Base-by-base conservation (phyloP, 371 early-diverging fungal species). In the Syncephalastrum contaminatum region DNA sequence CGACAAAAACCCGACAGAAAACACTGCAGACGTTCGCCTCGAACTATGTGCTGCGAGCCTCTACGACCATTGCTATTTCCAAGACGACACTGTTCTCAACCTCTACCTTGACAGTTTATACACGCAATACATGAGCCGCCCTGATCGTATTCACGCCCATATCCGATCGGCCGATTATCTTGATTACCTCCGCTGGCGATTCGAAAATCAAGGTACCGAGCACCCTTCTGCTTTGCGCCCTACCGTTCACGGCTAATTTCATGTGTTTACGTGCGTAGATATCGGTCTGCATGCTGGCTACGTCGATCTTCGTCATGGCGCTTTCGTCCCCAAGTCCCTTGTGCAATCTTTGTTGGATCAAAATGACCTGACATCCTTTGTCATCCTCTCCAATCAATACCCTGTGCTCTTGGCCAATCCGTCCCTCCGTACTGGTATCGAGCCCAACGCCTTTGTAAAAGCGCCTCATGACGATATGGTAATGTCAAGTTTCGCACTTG, bases 21-120 rank as follows among this genome's bases (percentile, higher is more conserved):
- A 51, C 42, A 72, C 75, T 48, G 73, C 73, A 51, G 65, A 63
- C 19, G 53, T 69, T 13, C 64, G 69, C 36, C 24, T 62, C 5
- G 56, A 43, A n/a, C 43, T 48, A 6, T 85, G 86, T 56, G 71
- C 79, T 5, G 53, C 72, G 30, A 81, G 82, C 6, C 67, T 63
- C 16, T 76, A 74, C 44, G 61, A 72, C 43, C 62, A 73, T 58
- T 86, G 86, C 51, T 86, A 86, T 50, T 81, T 83, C 43, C 86
- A 86, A 63, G 86, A 86, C 50, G 83, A 84, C 57, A 66, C 74
- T 46, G 83, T 79, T 75, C 64, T 86, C 22, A 86, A 86, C 61
- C 57, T 75, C 4, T 83, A 81, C 51, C 61, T 86, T 71, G 85
- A 85, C 58, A 71, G 72, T 36, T 60, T 82, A 27, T 86, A 86